Base-by-base conservation (phyloP, 1,284 basidiomycete genomes). In the Heterobasidion irregulare region DNA sequence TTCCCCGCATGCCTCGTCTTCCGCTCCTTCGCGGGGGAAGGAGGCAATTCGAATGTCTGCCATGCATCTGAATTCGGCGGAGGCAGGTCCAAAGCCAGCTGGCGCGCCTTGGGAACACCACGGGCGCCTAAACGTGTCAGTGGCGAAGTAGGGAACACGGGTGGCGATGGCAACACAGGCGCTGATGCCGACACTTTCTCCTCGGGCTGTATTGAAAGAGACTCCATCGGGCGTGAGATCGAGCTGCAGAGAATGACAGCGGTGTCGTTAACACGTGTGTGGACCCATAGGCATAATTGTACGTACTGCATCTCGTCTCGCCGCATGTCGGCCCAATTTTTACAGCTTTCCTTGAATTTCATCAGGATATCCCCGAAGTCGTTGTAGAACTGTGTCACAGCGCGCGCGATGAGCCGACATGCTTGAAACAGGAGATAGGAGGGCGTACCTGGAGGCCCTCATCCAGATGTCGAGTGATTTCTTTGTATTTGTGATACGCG, bases 401-500 rank as follows among this genome's bases (percentile, higher is more conserved):
- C 15, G 19, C 15, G 36, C 19, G 46, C 44, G 26, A 41, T 50
- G 12, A 48, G 47, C 43, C 34, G 41, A 45, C 7, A 43, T 12
- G 38, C n/a, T 49, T 18, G 53, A 50, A 56, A 26, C 43, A 34
- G 12, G 49, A 6, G 26, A 26, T n/a, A 18, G 7, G 16, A 26
- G 16, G 15, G 55, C 70, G 34, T 61, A 86, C 90, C 74, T 93
- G 87, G 61, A 92, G 77, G 1, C 95, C 95, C 67, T 98, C 94
- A 53, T 91, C 86, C 10, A 96, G 75, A 66, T 98, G 94, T 54
- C 83, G 81, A 1, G 76, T 77, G 15, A 97, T 89, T 69, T 98
- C 94, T 51, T 82, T 78, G 70, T 95, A 97, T 65, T 93, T 93
- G 71, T 86, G 86, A 69, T 93, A 92, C 0, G 93, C 91, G 38